These are phyloP conservation scores for Fusarium sp. DNA, from an alignment of 2,329 filamentous ascomycete genomes.

Conservation along the genomic window DNA sequence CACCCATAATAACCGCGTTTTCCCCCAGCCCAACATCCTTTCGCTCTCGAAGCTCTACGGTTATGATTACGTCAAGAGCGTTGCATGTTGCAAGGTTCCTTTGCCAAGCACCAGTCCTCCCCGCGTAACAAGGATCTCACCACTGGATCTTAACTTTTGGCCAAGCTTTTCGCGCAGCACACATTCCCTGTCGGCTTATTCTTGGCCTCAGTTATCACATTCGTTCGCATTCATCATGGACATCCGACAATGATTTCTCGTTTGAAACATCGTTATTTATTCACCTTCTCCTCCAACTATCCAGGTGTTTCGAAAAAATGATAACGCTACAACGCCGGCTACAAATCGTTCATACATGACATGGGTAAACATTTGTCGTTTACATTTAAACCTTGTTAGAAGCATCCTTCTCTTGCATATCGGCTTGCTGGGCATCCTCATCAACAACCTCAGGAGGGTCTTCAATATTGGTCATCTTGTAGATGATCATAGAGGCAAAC, in stretches of 20 bases:
- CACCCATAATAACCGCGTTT: background rate
- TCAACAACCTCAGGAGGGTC: constrained; percentile 42
- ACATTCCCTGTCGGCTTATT: constrained; percentile 16
- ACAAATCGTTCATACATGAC: constrained; percentile 10
- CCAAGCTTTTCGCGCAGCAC: constrained; percentile 26
- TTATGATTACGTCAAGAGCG: background rate
- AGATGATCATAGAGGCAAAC: constrained; percentile 51
- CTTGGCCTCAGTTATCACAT: constrained; percentile 17
- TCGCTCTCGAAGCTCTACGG: too few species aligned
- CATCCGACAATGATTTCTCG: background rate
- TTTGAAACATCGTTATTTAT: background rate
- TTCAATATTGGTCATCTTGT: constrained; percentile 47
- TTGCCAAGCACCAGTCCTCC: constrained; percentile 11
- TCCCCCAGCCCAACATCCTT: background rate
- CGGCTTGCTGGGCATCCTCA: constrained; percentile 29
- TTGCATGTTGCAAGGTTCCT: background rate
- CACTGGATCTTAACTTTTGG: background rate
- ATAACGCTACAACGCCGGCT: constrained; percentile 27
- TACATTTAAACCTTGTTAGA: constrained; percentile 41
- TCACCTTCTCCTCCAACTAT: constrained; percentile 7
- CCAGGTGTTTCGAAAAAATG: constrained; percentile 4
- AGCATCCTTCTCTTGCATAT: constrained; percentile 24
- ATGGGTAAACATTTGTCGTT: background rate
- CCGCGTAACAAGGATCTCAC: constrained; percentile 1
- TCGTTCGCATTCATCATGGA: background rate